Evolutionary conservation across 306 rosid genomes (phyloP).

Genomic region (Luffa aegyptiaca): DNA sequence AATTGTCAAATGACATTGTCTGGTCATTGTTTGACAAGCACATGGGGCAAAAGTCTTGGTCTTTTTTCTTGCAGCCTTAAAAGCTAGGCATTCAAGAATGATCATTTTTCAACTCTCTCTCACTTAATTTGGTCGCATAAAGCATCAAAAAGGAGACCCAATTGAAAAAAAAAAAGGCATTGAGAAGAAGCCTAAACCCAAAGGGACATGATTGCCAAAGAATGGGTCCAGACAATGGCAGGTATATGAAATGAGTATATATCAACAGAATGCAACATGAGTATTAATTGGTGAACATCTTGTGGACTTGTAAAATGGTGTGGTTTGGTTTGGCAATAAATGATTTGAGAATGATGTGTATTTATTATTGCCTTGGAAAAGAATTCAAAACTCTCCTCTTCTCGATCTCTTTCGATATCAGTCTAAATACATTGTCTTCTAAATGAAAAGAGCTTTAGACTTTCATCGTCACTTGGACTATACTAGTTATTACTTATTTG

Average conservation of each 20-base stretch:
- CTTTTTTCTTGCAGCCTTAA: not conserved
- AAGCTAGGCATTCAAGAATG: not conserved
- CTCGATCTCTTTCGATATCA: not conserved
- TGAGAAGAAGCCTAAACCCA: not conserved
- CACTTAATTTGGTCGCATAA: not conserved
- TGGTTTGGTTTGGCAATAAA: conserved; percentile 10
- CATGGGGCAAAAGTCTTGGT: not conserved
- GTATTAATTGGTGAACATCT: conserved; percentile 1
- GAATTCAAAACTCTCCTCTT: not conserved
- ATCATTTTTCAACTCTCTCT: not conserved
- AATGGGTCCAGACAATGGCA: conserved; percentile 3
- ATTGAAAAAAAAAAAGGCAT: not conserved
- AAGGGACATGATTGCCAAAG: not conserved
- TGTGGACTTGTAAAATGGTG: conserved; percentile 1
- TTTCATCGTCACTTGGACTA: not conserved
- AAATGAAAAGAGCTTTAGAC: not conserved
- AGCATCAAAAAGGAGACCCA: not conserved
- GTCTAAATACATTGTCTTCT: not conserved
- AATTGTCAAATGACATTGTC: not conserved
- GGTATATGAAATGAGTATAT: not conserved
- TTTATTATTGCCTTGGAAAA: not conserved
- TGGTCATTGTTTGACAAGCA: not conserved
- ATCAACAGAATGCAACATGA: not conserved
- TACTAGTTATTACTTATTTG: not conserved
- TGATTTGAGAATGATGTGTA: not conserved